Evolutionary conservation across 345 rosid genomes (phyloP).

Genomic region (Corymbia maculata): DNA sequence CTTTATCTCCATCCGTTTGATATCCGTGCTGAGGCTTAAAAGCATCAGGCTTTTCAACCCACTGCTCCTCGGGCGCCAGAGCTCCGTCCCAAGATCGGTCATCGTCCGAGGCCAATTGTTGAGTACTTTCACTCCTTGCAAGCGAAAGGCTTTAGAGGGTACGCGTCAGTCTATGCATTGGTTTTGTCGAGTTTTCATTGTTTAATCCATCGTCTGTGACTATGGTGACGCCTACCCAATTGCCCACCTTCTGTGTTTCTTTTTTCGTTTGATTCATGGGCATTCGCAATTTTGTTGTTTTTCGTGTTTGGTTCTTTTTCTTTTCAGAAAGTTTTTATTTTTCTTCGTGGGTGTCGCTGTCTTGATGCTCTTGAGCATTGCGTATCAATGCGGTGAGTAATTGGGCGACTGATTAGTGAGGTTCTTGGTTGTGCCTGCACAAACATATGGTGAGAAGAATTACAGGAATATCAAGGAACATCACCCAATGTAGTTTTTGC

Average conservation of each 20-base stretch:
- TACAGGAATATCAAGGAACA: no score
- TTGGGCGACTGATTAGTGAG: neutral
- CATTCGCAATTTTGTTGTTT: neutral
- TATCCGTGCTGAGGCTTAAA: neutral
- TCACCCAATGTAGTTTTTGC: no score
- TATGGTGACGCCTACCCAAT: neutral
- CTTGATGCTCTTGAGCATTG: neutral
- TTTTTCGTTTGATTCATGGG: neutral
- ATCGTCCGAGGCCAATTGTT: neutral
- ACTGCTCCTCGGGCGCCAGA: neutral
- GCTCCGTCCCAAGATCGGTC: neutral
- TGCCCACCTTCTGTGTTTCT: neutral
- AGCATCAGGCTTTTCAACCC: neutral
- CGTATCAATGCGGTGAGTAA: neutral
- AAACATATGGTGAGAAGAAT: no score
- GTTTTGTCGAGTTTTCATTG: neutral
- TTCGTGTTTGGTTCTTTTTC: neutral
- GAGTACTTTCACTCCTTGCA: neutral
- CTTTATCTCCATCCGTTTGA: neutral
- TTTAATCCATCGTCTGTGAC: neutral
- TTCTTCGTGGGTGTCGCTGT: neutral
- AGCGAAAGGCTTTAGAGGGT: neutral
- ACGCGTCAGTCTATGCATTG: neutral
- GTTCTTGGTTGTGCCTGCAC: neutral
- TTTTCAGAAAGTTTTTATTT: neutral